Conservation (phyloP, 345 rosid genomes). For the Citrus hindsii region DNA sequence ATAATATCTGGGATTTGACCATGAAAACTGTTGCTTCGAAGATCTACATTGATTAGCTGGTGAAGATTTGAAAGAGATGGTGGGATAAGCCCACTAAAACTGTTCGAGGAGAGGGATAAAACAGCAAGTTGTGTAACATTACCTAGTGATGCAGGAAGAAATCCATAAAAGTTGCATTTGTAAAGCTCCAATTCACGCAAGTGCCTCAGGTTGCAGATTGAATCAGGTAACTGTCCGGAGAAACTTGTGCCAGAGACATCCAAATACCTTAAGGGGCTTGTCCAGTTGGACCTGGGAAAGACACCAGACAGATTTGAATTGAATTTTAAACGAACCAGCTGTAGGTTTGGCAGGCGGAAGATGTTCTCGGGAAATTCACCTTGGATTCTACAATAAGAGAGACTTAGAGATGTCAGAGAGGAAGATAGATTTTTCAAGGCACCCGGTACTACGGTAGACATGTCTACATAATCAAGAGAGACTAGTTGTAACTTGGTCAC, state of each 20-base stretch:
- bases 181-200: neutral
- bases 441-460: neutral
- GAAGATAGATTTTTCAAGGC: conserved; percentile 13
- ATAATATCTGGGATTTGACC: conserved; percentile 21
- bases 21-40: neutral
- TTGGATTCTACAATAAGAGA: neutral
- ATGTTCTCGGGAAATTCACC: conserved; percentile 8
- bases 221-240: neutral
- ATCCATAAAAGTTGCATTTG: neutral
- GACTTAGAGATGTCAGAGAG: neutral
- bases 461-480: neutral
- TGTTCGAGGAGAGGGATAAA: neutral
- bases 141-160: neutral
- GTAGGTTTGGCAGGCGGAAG: conserved; percentile 1
- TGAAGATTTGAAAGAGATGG: neutral
- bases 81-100: conserved; percentile 20
- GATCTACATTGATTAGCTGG: neutral
- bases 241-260: neutral
- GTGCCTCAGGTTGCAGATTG: neutral
- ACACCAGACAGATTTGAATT: neutral
- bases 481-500: too few species aligned
- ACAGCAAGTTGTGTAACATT: neutral
- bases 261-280: neutral
- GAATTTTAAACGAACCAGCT: neutral
- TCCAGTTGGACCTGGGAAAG: conserved; percentile 16